phyloP scores from a whole-genome alignment of 1,139 yeast genomes.

The Candida pseudocylindracea region DNA sequence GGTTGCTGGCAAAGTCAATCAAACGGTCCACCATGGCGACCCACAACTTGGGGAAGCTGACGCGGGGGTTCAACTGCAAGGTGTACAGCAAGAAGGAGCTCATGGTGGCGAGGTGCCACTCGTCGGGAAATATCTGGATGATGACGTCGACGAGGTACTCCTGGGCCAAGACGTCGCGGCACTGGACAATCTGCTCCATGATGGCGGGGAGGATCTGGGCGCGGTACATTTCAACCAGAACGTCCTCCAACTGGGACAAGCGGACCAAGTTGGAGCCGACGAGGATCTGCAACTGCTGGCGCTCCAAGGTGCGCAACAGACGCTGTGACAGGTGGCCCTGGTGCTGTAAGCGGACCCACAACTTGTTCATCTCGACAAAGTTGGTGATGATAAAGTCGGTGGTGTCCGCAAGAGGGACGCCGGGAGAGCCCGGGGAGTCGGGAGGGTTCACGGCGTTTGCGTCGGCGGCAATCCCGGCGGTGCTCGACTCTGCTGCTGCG shows the following conservation, averaged over 20 bases:
- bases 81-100: conserved; percentile 45
- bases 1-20: conserved; percentile 24
- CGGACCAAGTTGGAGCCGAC: conserved; percentile 88
- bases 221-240: conserved; percentile 26
- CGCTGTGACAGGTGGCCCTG: conserved; percentile 86
- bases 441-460: no score
- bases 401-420: conserved; percentile 15
- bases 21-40: conserved; percentile 54
- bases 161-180: conserved; percentile 83
- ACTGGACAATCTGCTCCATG: conserved; percentile 80
- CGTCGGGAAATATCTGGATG: conserved; percentile 88
- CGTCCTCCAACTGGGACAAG: conserved; percentile 64
- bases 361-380: conserved; percentile 90
- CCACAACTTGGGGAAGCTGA: conserved; percentile 37
- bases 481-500: no score
- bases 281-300: conserved; percentile 74
- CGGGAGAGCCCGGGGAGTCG: no score
- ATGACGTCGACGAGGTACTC: conserved; percentile 75
- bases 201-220: conserved; percentile 52
- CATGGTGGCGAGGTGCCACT: conserved; percentile 64
- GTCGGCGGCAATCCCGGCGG: no score
- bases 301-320: conserved; percentile 49
- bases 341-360: conserved; percentile 92
- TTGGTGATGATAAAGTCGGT: conserved; percentile 59
- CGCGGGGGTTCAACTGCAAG: conserved; percentile 40